Evolutionary conservation across 345 rosid genomes (phyloP), one percentile per base, ranked within the genome.

Genomic region (Draba incana): DNA sequence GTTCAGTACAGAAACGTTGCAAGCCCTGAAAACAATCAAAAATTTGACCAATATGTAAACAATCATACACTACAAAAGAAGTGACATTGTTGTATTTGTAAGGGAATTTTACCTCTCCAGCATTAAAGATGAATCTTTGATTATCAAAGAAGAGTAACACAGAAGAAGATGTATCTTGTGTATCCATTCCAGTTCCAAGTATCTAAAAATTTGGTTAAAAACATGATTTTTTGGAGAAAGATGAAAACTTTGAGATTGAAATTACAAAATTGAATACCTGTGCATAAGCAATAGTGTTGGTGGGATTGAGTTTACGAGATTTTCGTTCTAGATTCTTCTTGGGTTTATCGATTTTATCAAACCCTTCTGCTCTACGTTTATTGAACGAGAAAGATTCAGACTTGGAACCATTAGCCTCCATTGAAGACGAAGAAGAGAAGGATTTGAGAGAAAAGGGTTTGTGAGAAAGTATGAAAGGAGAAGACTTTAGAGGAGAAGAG

Each of bases 161-260:
- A 4, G 97, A 92, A 50, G 98, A 86, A 1, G 93, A 90, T 0
- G 97, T 92, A 59, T 92, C 98, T 74, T 92, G 98, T 41, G 97
- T 90, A 79, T 92, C 98, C 97, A 92, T 86, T 73, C 98, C 98
- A 27, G 96, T 92, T 51, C 98, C 98, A 42, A 92, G 81, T 48
- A 90, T 88, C 97, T 92, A 73, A 48, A 73, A 48, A 49, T 62
- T 4, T 44, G 10, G 5, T 31, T 31, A 23, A 60, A 11, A n/a
- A 16, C 4, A 15, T 7, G 45, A 41, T 59, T 44, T 60, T 20
- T 37, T 10, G n/a, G 43, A 3, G 6, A 46, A 6, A 33, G 10
- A 46, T 14, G 3, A 30, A 5, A 1, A 14, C 2, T 3, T 14
- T 14, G 2, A 16, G 1, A 13, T 63, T 28, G 5, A 28, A 28